Base-by-base conservation (phyloP, 2,329 filamentous ascomycete genomes). In the Plenodomus lindquistii region DNA sequence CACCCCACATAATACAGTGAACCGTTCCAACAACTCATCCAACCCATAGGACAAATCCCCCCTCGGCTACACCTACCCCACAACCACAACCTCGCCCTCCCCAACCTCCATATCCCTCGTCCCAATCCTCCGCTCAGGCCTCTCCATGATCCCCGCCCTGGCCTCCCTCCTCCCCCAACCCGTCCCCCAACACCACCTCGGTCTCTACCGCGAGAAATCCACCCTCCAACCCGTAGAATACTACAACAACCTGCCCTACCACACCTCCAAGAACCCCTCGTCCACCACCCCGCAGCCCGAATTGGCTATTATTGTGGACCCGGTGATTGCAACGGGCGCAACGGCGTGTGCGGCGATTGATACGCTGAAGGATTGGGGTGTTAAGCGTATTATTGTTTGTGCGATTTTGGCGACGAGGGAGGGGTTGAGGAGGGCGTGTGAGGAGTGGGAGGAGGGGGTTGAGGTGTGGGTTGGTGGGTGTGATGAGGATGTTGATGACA, bases 221-320 rank as follows among this genome's bases (percentile, higher is more conserved):
- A 93, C 89, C 37, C 85, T 97, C 47, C 85, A 91, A 65, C 91
- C 92, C 2, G 92, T 97, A 49, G 92, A 96, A 75, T 96, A 97
- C 82, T 97, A 97, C 82, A 97, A 97, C 80, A 96, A 96, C 74
- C 85, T 97, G 17, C 91, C 91, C 29, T 87, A 89, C 74, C 87
- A 90, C 75, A 70, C 79, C 34, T 78, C 62, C 46, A 76, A 73
- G 27, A 64, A 75, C 37, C 78, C 74, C 40, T 54, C 68, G 4
- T 17, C 49, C 4, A 42, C 24, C 20, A 60, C 22, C 47, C 65
- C 31, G 3, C 70, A 73, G 13, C 73, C 83, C 1, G 79, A 82
- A 18, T 79, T 96, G 11, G 91, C 91, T 50, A 88, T 97, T 67
- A 78, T 97, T 45, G 83, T 96, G 40, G 93, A 97, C 69, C 94